These are phyloP conservation scores for Discostella stelligera DNA, from an alignment of 352 stramenopile species.

Conservation along the genomic window DNA sequence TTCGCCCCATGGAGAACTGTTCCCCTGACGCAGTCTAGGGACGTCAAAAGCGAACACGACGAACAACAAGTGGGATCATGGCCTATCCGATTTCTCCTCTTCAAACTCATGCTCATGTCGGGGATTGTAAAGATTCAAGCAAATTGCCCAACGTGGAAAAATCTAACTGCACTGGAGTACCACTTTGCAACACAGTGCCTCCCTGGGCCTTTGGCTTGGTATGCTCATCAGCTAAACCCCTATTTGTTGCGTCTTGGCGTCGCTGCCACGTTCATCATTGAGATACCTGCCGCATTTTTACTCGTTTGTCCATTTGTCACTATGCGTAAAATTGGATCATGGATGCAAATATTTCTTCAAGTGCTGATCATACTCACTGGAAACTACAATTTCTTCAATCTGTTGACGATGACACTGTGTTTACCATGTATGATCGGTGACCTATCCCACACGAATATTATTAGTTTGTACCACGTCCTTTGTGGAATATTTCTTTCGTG, in stretches of 20 bases:
- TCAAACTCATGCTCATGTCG: constrained; percentile 93
- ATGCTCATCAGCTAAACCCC: constrained; percentile 85
- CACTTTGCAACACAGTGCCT: constrained; percentile 89
- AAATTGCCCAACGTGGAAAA: constrained; percentile 87
- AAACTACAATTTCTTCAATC: constrained; percentile 94
- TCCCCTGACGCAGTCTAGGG: background rate
- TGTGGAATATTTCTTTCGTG: constrained; percentile 30
- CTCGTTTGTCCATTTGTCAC: constrained; percentile 81
- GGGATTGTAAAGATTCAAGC: constrained; percentile 90
- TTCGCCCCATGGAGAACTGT: constrained; percentile 49
- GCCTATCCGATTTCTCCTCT: constrained; percentile 87
- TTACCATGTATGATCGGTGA: constrained; percentile 49
- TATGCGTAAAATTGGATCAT: constrained; percentile 74
- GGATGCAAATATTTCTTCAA: constrained; percentile 85
- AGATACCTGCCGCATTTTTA: constrained; percentile 87
- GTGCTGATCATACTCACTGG: constrained; percentile 87
- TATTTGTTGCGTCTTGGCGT: constrained; percentile 84
- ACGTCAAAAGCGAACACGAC: background rate
- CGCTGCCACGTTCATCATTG: constrained; percentile 86
- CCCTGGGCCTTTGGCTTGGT: constrained; percentile 86
- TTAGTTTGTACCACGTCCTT: background rate
- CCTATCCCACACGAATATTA: background rate
- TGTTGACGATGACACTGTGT: constrained; percentile 83
- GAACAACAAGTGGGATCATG: constrained; percentile 53
- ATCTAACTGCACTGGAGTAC: constrained; percentile 88